Evolutionary conservation across 352 stramenopile species (phyloP).

Genomic region (Globisporangium nunn): DNA sequence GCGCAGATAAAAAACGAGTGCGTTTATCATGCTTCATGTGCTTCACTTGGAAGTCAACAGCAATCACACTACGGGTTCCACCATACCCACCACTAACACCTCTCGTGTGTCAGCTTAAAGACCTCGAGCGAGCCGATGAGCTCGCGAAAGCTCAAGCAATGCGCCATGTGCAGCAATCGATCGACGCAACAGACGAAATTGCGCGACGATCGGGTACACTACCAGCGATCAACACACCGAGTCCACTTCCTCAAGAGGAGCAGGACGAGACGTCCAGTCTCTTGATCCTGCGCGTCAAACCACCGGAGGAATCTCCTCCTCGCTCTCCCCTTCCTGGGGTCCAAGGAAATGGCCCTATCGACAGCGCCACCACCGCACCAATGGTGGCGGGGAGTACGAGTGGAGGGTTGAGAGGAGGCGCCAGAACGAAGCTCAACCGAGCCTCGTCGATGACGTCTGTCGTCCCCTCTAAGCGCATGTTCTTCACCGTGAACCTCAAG

Average conservation of each 20-base stretch:
- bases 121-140: slow-evolving; percentile 10
- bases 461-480: slow-evolving; percentile 30
- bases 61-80: no score
- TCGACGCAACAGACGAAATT: slow-evolving; percentile 30
- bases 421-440: not conserved
- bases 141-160: not conserved
- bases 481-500: slow-evolving; percentile 70
- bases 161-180: slow-evolving; percentile 24
- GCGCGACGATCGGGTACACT: slow-evolving; percentile 41
- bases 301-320: not conserved
- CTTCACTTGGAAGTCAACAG: no score
- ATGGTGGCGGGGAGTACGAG: no score
- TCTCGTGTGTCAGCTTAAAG: slow-evolving; percentile 6
- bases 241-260: slow-evolving; percentile 15
- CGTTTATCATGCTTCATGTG: no score
- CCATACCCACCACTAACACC: not conserved
- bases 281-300: slow-evolving; percentile 44
- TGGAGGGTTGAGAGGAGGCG: not conserved
- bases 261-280: slow-evolving; percentile 53
- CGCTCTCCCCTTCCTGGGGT: slow-evolving; percentile 6
- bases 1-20: slow-evolving; percentile 3
- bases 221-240: slow-evolving; percentile 45
- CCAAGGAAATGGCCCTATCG: slow-evolving; percentile 4
- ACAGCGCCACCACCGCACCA: not conserved
- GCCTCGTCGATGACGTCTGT: not conserved